These are phyloP conservation scores for Barnettozyma siamensis DNA, from an alignment of 805 yeast genomes.

Conservation along the genomic window DNA sequence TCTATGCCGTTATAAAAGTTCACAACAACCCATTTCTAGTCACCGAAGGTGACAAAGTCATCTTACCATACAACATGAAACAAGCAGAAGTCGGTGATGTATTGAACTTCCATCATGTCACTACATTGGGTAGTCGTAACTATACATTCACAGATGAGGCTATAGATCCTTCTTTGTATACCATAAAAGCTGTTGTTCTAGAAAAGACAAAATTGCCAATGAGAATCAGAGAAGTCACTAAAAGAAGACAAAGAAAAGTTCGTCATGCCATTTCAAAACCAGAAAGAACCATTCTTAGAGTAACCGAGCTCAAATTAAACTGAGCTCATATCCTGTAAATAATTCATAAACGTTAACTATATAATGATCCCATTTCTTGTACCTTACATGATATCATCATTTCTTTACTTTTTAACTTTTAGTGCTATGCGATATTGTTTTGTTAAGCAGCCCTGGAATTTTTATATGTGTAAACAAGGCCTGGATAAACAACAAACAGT, in stretches of 20 bases:
- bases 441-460: neutral
- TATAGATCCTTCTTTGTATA: slow-evolving; percentile 46
- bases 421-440: too few species aligned
- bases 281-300: slow-evolving; percentile 69
- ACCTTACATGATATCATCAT: too few species aligned
- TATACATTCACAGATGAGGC: slow-evolving; percentile 58
- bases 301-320: slow-evolving; percentile 61
- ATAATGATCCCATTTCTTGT: too few species aligned
- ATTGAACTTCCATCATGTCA: slow-evolving; percentile 67
- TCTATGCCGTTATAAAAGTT: slow-evolving; percentile 78
- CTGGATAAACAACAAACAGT: too few species aligned
- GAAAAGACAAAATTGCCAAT: slow-evolving; percentile 82
- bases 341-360: neutral
- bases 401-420: too few species aligned
- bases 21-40: slow-evolving; percentile 84
- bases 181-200: slow-evolving; percentile 70
- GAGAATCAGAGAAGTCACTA: slow-evolving; percentile 65
- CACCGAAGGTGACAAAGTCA: slow-evolving; percentile 82
- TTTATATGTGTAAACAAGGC: neutral
- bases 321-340: slow-evolving; percentile 2
- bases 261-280: slow-evolving; percentile 64
- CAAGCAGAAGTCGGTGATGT: slow-evolving; percentile 79
- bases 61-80: slow-evolving; percentile 72
- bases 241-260: slow-evolving; percentile 73
- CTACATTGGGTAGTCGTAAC: slow-evolving; percentile 80